Percentiles rank a stretch among this genome's conserved stretches.
phyloP scores from a whole-genome alignment of 805 yeast species.

The Wickerhamomyces alni region DNA sequence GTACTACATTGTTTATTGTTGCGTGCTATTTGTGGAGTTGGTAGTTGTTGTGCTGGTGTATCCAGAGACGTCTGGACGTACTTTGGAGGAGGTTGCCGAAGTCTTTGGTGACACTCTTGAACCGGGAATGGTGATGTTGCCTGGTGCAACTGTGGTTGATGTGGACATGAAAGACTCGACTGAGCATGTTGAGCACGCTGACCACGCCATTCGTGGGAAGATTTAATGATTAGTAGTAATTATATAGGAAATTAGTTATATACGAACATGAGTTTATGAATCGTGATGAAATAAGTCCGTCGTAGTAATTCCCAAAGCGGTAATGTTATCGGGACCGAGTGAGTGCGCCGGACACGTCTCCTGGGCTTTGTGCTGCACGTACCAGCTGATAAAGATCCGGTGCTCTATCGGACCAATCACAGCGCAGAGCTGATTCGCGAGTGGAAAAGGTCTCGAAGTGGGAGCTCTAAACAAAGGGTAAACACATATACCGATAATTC shows the following conservation, averaged over 20 bases:
- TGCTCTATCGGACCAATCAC: slow-evolving; percentile 1
- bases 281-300: too few relatives aligned
- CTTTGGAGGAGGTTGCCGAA: slow-evolving; percentile 33
- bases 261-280: too few relatives aligned
- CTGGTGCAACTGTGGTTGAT: background rate
- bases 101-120: slow-evolving; percentile 23
- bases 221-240: too few relatives aligned
- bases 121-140: too few relatives aligned
- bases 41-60: slow-evolving; percentile 25
- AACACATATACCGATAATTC: too few relatives aligned
- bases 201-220: too few relatives aligned
- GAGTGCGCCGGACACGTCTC: background rate
- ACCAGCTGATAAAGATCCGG: background rate
- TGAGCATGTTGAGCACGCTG: slow-evolving; percentile 9
- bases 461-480: too few relatives aligned
- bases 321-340: background rate
- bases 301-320: background rate
- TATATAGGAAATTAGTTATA: too few relatives aligned
- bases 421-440: background rate
- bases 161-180: slow-evolving; percentile 1
- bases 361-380: background rate
- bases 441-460: background rate
- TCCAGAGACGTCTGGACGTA: slow-evolving; percentile 33
- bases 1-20: slow-evolving; percentile 30
- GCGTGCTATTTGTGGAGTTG: slow-evolving; percentile 24